Evolutionary conservation across 2,329 filamentous ascomycete species (phyloP).

Genomic region (Sclerotinia trifoliorum): DNA sequence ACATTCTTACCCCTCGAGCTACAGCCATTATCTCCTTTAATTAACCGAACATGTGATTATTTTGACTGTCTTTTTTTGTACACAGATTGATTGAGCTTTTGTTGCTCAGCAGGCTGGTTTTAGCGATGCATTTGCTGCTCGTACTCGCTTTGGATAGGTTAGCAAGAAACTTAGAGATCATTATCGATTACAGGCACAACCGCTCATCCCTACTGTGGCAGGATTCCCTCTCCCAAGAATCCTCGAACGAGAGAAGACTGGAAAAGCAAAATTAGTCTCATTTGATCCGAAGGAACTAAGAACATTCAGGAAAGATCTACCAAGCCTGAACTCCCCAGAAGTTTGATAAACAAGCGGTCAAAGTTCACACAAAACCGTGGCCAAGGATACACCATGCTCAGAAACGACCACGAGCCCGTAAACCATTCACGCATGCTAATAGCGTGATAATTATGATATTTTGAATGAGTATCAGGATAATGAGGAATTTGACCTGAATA

Average conservation of each 20-base stretch:
- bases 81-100: constrained; percentile 46
- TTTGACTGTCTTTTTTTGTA: neutral
- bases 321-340: neutral
- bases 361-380: constrained; percentile 1
- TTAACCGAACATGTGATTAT: constrained; percentile 1
- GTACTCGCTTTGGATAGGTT: constrained; percentile 51
- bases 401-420: neutral
- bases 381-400: neutral
- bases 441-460: neutral
- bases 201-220: neutral
- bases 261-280: neutral
- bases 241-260: neutral
- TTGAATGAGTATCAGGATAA: constrained; percentile 15
- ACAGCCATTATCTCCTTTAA: neutral
- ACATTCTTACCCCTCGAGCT: neutral
- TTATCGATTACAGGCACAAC: neutral
- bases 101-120: constrained; percentile 47
- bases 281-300: constrained; percentile 18
- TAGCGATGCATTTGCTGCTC: constrained; percentile 48
- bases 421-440: neutral
- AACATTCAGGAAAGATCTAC: neutral
- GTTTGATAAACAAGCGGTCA: neutral
- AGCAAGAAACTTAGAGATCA: constrained; percentile 46
- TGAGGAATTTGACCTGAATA: neutral
- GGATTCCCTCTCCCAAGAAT: neutral